Evolutionary conservation across 805 yeast species (phyloP), one percentile per base, ranked within the genome.

Genomic region (Kodamaea laetipori): DNA sequence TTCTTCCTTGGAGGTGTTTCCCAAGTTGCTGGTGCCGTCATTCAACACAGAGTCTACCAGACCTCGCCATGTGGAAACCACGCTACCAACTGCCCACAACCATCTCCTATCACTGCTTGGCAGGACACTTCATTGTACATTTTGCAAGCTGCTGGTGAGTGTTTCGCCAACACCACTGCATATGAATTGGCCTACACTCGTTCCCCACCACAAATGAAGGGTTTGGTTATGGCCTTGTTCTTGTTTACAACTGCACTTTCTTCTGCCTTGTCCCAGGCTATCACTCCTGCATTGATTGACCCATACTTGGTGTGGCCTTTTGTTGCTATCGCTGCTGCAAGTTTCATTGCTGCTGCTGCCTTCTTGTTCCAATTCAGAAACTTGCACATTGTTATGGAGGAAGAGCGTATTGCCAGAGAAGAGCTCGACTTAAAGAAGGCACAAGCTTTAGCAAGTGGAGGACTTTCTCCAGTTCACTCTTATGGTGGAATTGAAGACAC

Each of bases 141-240:
- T n/a, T 56, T 76, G 39, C 69, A 70, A 27, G 82, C 81, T 13
- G 64, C 69, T 7, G 76, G 80, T 39, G 82, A 78, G 55, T 76
- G 80, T 57, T 77, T 76, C 52, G 74, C 79, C 9, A 69, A 59
- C 42, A 69, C 71, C 21, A 76, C 81, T 10, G 78, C 74, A 25
- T 77, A 76, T 52, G 81, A 77, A 56, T 60, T 77, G 45, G 81
- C 82, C 0, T 78, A 77, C 57, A 69, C 79, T 2, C 63, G 76
- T 54, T 64, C 81, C 4, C 80, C 82, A 24, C 71, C 65, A 6
- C 62, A 67, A 31, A 70, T 77, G 76, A 72, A 73, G 53, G 75
- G 80, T 31, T 63, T 77, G 45, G 79, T 76, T 11, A 63, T 74
- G 66, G 76, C 81, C 13, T 51, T 67, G 37, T 66, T 65, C 58